Base-by-base conservation (phyloP, 345 rosid species). In the Psidium friedrichsthalianum region DNA sequence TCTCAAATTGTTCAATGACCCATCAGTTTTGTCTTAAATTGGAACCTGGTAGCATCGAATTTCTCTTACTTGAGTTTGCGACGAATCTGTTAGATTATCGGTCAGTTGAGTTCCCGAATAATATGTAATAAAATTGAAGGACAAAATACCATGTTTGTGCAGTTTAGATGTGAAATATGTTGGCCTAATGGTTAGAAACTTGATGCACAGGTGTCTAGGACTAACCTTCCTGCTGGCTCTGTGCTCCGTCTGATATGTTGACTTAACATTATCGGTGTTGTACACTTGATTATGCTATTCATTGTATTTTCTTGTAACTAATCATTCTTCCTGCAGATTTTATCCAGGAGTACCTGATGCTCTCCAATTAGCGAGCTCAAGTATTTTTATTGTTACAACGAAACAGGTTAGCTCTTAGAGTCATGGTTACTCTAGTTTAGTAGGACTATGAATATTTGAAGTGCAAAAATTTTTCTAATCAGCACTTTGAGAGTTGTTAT, bases 321-420 rank as follows among this genome's bases (percentile, higher is more conserved):
- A 53, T 56, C 90, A 83, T 40, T 84, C 87, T 82, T 85, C 40
- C 51, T 89, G 89, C 92, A 95, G 98, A 89, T 93, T 97, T 85
- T 95, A 95, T 90, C 98, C 98, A 3, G 99, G 98, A 85, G 94
- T 95, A 74, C 90, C 98, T 82, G 98, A 97, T 69, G 98, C 98
- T 56, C 83, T 97, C 51, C 94, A 91, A 84, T 93, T 97, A 76
- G 95, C 98, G 4, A 94, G 99, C 91, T 97, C 97, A 18, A 93
- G 83, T 74, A 84, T 97, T 76, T 95, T 94, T 87, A 93, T 95
- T 83, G 98, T 94, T 76, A 95, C 98, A 83, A 95, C 98, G 1
- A 97, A 97, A 86, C 98, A 97, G 97, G 98, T 95, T 80, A 32
- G 56, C 5, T 55, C 74, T 47, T 11, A 51, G 53, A 3, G 47